Conservation (phyloP, 2,329 filamentous ascomycete species). For the Hypoxylon rubiginosum region DNA sequence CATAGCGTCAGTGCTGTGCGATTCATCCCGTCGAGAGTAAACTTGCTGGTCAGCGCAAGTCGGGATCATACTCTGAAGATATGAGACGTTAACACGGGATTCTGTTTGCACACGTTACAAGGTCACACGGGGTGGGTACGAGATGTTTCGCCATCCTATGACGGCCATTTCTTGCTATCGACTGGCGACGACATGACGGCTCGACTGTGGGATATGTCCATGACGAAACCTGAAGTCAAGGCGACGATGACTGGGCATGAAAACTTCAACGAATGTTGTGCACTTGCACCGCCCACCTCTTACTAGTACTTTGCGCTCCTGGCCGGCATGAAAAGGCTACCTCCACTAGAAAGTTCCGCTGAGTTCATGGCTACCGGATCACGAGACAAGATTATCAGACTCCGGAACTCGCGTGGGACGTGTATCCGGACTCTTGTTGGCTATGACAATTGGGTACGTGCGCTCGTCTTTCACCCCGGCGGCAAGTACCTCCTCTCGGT, state of each 20-base stretch:
- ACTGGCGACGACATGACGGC: slow-evolving; percentile 86
- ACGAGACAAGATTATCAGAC: slow-evolving; percentile 88
- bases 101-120: slow-evolving; percentile 89
- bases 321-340: slow-evolving; percentile 86
- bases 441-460: slow-evolving; percentile 95
- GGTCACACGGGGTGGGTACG: slow-evolving; percentile 94
- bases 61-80: slow-evolving; percentile 87
- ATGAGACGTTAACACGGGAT: slow-evolving; percentile 95
- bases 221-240: slow-evolving; percentile 77
- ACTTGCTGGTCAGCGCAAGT: slow-evolving; percentile 87
- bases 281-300: slow-evolving; percentile 82
- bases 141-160: slow-evolving; percentile 83
- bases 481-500: slow-evolving; percentile 91
- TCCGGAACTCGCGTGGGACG: slow-evolving; percentile 89
- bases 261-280: slow-evolving; percentile 86
- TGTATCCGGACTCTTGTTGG: slow-evolving; percentile 86
- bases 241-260: slow-evolving; percentile 88
- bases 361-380: slow-evolving; percentile 93
- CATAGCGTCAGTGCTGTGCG: slow-evolving; percentile 90
- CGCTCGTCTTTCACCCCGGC: slow-evolving; percentile 88
- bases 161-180: slow-evolving; percentile 86
- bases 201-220: slow-evolving; percentile 86
- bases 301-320: slow-evolving; percentile 83
- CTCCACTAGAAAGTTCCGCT: slow-evolving; percentile 78
- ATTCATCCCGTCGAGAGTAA: slow-evolving; percentile 88